Evolutionary conservation across 306 rosid genomes (phyloP).

Genomic region (Corylus avellana): DNA sequence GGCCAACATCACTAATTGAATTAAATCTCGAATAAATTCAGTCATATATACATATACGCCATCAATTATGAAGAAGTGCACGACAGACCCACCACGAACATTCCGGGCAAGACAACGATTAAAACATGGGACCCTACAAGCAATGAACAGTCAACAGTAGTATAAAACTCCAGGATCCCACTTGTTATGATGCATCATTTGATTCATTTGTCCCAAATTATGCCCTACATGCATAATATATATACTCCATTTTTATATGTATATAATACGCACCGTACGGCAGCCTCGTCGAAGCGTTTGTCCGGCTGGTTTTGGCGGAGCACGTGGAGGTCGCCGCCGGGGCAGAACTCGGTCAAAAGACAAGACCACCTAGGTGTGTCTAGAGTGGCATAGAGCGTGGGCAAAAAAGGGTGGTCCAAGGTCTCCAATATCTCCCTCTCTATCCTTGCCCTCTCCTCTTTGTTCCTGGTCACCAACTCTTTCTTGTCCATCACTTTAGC

Average conservation of each 20-base stretch:
- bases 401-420: slow-evolving; percentile 54
- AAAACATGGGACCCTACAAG: slow-evolving; percentile 30
- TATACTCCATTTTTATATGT: no score
- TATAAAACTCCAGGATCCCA: slow-evolving; percentile 4
- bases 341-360: slow-evolving; percentile 53
- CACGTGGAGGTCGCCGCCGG: slow-evolving; percentile 59
- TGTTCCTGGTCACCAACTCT: slow-evolving; percentile 41
- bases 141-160: slow-evolving; percentile 16
- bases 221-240: background rate
- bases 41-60: background rate
- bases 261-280: slow-evolving; percentile 41
- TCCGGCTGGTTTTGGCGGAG: slow-evolving; percentile 53
- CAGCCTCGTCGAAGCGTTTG: slow-evolving; percentile 41
- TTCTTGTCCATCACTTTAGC: slow-evolving; percentile 66
- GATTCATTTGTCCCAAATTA: background rate
- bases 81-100: slow-evolving; percentile 39
- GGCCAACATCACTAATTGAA: no score
- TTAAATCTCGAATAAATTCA: no score
- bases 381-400: slow-evolving; percentile 44
- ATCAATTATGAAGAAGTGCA: slow-evolving; percentile 27
- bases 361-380: slow-evolving; percentile 49
- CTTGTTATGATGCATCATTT: slow-evolving; percentile 4
- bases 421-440: slow-evolving; percentile 49
- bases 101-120: slow-evolving; percentile 7
- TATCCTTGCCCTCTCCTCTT: slow-evolving; percentile 37